These are phyloP conservation scores for Acanthamoeba rhysodes DNA, from an alignment of 208 protist genomes.

Conservation along the genomic window DNA sequence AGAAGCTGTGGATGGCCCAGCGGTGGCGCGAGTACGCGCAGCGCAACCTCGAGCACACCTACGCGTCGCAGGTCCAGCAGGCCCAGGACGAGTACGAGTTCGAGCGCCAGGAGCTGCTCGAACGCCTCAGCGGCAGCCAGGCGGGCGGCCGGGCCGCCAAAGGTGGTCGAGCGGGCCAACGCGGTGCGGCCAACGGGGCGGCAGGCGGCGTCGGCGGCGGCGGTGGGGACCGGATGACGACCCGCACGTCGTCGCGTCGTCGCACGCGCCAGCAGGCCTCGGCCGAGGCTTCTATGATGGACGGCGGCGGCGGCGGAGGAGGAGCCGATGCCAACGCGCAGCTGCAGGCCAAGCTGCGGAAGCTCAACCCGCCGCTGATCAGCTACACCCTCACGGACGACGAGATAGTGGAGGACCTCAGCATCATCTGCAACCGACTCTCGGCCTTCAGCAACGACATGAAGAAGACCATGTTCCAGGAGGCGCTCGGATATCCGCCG, in stretches of 20 bases:
- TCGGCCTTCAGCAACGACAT: constrained; percentile 44
- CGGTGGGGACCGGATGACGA: background rate
- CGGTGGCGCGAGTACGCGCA: constrained; percentile 43
- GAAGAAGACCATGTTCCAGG: constrained; percentile 57
- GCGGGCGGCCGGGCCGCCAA: background rate
- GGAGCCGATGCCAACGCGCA: constrained; percentile 12
- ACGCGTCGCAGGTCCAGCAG: constrained; percentile 48
- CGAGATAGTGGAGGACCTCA: constrained; percentile 64
- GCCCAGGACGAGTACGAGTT: constrained; percentile 58
- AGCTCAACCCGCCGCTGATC: constrained; percentile 61
- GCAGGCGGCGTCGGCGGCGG: background rate
- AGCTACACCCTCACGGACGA: constrained; percentile 58
- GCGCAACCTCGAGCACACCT: constrained; percentile 65
- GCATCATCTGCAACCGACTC: constrained; percentile 40
- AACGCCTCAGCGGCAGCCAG: background rate
- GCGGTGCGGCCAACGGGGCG: background rate
- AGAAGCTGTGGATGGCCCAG: constrained; percentile 66
- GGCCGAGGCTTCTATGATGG: constrained; percentile 31
- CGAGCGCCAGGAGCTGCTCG: constrained; percentile 47
- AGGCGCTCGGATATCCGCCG: constrained; percentile 19
- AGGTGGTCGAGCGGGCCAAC: background rate
- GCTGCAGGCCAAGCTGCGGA: constrained; percentile 70
- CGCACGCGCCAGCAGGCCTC: constrained; percentile 55
- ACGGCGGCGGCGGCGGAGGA: background rate
- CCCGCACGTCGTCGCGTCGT: constrained; percentile 36